These are phyloP conservation scores for Physcomitrellopsis africana DNA, from an alignment of 225 moss, liverwort and hornwort genomes.

Conservation along the genomic window DNA sequence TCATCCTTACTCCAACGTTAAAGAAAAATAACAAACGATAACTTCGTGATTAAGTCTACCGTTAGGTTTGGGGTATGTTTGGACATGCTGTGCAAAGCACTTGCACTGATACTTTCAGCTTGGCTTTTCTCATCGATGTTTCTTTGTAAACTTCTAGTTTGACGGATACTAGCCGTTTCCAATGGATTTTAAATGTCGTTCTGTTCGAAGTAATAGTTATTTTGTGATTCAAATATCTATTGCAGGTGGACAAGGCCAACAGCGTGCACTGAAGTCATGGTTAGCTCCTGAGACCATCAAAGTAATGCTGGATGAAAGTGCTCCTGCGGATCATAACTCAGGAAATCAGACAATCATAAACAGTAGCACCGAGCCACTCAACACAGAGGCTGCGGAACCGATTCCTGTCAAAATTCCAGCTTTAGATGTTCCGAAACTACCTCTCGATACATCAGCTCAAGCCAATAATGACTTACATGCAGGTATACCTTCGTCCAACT, in stretches of 20 bases:
- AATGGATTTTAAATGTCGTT: background rate
- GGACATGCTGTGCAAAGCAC: too few species aligned
- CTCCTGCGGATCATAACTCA: conserved; percentile 31
- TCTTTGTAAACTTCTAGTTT: background rate
- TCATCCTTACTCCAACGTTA: conserved; percentile 14
- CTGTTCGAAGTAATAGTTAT: conserved; percentile 1
- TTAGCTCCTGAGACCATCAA: conserved; percentile 60
- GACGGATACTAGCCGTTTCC: background rate
- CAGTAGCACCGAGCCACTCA: conserved; percentile 21
- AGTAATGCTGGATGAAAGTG: conserved; percentile 36
- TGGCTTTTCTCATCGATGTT: too few species aligned
- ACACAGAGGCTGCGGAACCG: conserved; percentile 31
- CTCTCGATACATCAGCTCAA: conserved; percentile 20
- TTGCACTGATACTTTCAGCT: too few species aligned
- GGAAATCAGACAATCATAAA: conserved; percentile 28
- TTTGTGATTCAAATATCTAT: conserved; percentile 6
- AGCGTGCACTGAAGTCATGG: conserved; percentile 83
- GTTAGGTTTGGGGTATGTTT: background rate
- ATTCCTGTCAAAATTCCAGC: conserved; percentile 16
- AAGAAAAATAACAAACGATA: background rate
- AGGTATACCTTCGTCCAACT: conserved; percentile 33
- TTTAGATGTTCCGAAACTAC: conserved; percentile 24
- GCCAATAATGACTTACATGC: conserved; percentile 28
- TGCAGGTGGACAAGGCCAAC: conserved; percentile 72
- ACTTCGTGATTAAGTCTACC: background rate